Base-by-base conservation (phyloP, 371 early-diverging fungal genomes). In the Smittium culicis region DNA sequence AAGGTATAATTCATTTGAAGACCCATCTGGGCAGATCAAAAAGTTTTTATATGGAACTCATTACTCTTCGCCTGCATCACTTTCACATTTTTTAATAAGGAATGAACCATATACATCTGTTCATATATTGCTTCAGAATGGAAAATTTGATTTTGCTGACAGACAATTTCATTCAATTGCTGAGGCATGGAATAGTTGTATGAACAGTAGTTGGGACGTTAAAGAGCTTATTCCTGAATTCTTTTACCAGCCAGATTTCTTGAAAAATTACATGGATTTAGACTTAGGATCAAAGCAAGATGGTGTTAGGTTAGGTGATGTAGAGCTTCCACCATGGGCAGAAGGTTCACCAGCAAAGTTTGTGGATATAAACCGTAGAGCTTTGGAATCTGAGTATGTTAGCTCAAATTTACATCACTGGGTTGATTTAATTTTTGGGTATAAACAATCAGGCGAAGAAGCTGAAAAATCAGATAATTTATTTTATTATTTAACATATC, bases 371-470 rank as follows among this genome's bases (percentile, higher is more conserved):
- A 92, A 94, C 70, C 87, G 93, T 24, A 70, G 82, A 79, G 96
- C 94, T 11, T 76, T 96, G 0, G 95, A 96, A 77, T 86, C 90
- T 35, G 93, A 93, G 5, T 89, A 90, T 74, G 94, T 95, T 24
- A 87, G 91, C 56, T 77, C 77, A 1, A 81, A 90, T 65, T 70
- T 94, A 55, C 89, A 93, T 76, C 83, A 88, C 66, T 94, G 94
- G 94, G 85, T 94, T 57, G 93, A 94, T 71, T 76, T 93, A 32
- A 85, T 93, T 30, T 94, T 93, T 81, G 94, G 94, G 1, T 88
- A 79, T 76, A 91, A 91, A 71, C 93, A 93, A 69, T 86, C 84
- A 68, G 94, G 94, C 0, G 81, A 81, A 31, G 83, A 83, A 11
- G 90, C 93, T 14, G 83, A 87, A 55, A 85, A 89, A 60, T 84